phyloP scores from a whole-genome alignment of 768 basidiomycete species.

The Russula foetens region DNA sequence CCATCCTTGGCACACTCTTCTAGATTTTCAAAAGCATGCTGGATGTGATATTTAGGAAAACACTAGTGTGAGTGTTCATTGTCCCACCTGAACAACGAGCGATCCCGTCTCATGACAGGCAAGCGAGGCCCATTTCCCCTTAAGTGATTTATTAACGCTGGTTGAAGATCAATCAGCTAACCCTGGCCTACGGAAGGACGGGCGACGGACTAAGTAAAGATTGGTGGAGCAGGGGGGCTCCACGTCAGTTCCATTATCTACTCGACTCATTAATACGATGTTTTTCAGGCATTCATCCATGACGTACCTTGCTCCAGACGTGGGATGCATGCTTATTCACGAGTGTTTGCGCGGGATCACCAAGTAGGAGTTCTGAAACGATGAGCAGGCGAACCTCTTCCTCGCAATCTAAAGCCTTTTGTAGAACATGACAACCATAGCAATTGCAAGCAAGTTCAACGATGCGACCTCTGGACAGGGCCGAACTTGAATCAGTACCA shows the following conservation, averaged over 20 bases:
- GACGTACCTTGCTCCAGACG: conserved; percentile 78
- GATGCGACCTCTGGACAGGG: conserved; percentile 52
- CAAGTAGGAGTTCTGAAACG: conserved; percentile 75
- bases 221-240: conserved; percentile 81
- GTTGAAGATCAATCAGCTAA: not conserved
- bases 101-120: conserved; percentile 90
- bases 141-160: conserved; percentile 81
- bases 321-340: conserved; percentile 89
- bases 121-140: conserved; percentile 83
- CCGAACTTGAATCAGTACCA: not conserved
- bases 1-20: conserved; percentile 79
- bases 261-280: not conserved
- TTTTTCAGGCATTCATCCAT: not conserved
- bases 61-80: not conserved
- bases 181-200: not conserved
- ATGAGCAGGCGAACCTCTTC: conserved; percentile 79
- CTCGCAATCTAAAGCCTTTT: conserved; percentile 86
- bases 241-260: conserved; percentile 88
- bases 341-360: conserved; percentile 78
- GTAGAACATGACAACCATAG: conserved; percentile 83
- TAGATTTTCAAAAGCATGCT: conserved; percentile 83
- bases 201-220: conserved; percentile 70
- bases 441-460: conserved; percentile 86
- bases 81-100: conserved; percentile 69
- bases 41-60: conserved; percentile 12